phyloP scores from a whole-genome alignment of 1,284 basidiomycete species.

The Lentinula novae-zelandiae region DNA sequence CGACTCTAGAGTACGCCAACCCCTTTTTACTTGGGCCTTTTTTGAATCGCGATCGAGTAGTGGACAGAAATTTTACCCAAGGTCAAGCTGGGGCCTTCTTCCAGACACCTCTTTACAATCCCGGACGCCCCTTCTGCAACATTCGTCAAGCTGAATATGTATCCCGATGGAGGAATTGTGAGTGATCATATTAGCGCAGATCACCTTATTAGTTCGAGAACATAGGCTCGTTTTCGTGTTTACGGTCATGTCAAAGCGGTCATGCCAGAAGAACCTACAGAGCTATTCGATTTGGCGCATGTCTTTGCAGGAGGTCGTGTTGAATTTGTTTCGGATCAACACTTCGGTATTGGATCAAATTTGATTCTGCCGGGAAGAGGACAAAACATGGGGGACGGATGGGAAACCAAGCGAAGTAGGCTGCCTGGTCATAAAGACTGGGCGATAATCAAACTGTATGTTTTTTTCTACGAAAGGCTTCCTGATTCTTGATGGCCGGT shows the following conservation, averaged over 20 bases:
- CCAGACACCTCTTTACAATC: constrained; percentile 83
- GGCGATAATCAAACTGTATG: constrained; percentile 79
- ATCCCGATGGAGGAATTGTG: constrained; percentile 95
- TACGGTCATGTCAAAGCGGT: constrained; percentile 78
- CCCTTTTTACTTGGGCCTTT: neutral
- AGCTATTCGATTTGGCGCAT: constrained; percentile 81
- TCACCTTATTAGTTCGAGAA: constrained; percentile 9
- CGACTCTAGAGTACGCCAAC: constrained; percentile 48
- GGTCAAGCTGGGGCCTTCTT: constrained; percentile 75
- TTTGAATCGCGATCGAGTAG: constrained; percentile 32
- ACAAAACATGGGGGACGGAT: constrained; percentile 96
- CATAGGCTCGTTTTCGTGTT: constrained; percentile 81
- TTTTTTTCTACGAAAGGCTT: neutral
- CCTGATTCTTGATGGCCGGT: constrained; percentile 4
- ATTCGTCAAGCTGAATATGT: constrained; percentile 92
- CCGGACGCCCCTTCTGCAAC: constrained; percentile 55
- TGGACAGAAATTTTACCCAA: constrained; percentile 82
- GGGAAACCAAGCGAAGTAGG: constrained; percentile 94
- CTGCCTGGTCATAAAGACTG: constrained; percentile 83
- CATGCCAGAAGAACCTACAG: constrained; percentile 47
- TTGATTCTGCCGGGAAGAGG: constrained; percentile 86
- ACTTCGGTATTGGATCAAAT: constrained; percentile 92
- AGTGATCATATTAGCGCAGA: constrained; percentile 27
- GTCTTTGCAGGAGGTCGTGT: constrained; percentile 88
- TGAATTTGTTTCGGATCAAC: constrained; percentile 83